Evolutionary conservation across 257 asterid genomes (phyloP).

Genomic region (Pogostemon cablin): DNA sequence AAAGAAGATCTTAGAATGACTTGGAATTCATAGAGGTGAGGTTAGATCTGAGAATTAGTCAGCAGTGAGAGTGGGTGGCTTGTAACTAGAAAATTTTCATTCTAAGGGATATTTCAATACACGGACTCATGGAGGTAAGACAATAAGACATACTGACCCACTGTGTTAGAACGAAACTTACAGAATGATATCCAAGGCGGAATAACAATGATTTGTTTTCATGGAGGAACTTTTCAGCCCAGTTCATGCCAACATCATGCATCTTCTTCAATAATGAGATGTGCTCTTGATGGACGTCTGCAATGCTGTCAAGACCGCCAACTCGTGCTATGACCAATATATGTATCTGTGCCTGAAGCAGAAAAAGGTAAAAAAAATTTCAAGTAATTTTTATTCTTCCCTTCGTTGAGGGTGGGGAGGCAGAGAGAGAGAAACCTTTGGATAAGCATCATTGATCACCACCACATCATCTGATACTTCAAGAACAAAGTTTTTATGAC

Average conservation of each 20-base stretch:
- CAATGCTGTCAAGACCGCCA: slow-evolving; percentile 73
- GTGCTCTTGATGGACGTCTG: slow-evolving; percentile 63
- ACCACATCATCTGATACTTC: slow-evolving; percentile 66
- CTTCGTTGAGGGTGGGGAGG: slow-evolving; percentile 13
- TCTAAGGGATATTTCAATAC: background rate
- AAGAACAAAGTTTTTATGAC: slow-evolving; percentile 50
- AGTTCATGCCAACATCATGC: slow-evolving; percentile 76
- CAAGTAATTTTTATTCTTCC: background rate
- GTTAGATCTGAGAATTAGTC: no score
- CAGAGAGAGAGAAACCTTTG: slow-evolving; percentile 64
- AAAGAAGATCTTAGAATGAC: no score
- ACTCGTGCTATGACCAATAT: slow-evolving; percentile 71
- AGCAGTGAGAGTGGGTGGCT: no score
- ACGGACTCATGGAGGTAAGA: background rate
- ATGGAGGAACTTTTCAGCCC: slow-evolving; percentile 62
- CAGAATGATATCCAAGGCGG: slow-evolving; percentile 96
- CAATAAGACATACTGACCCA: background rate
- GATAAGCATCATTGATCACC: slow-evolving; percentile 86
- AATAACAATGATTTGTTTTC: slow-evolving; percentile 60
- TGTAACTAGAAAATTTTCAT: no score
- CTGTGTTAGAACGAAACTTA: slow-evolving; percentile 37
- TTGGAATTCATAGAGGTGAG: no score
- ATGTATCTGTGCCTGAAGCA: slow-evolving; percentile 73
- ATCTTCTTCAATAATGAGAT: slow-evolving; percentile 61
- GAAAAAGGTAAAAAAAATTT: background rate